Percentiles rank a stretch among this genome's conserved stretches.
phyloP scores from a whole-genome alignment of 805 yeast species.

The Lachancea quebecensis region DNA sequence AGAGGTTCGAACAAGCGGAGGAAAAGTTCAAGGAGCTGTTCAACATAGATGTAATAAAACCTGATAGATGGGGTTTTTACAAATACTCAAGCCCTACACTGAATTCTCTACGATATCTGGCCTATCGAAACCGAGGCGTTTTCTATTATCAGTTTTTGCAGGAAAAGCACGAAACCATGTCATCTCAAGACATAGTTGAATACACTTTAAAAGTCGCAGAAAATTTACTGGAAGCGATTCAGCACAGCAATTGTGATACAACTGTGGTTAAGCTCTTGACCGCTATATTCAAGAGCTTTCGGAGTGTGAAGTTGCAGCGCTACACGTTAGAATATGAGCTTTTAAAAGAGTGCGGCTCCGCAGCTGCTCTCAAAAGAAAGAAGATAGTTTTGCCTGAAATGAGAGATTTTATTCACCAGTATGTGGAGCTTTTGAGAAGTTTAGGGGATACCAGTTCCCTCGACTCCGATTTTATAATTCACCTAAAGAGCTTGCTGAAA shows the following conservation, averaged over 20 bases:
- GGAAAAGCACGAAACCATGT: constrained; percentile 19
- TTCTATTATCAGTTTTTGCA: constrained; percentile 42
- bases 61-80: constrained; percentile 35
- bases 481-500: background rate
- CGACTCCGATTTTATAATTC: constrained; percentile 1
- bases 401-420: constrained; percentile 12
- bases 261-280: constrained; percentile 43
- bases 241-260: constrained; percentile 63
- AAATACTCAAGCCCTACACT: constrained; percentile 53
- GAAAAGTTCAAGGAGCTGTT: constrained; percentile 55
- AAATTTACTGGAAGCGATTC: constrained; percentile 58
- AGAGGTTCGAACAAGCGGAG: constrained; percentile 44
- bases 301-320: constrained; percentile 44
- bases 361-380: constrained; percentile 1
- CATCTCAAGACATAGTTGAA: constrained; percentile 35
- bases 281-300: constrained; percentile 45
- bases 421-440: constrained; percentile 12
- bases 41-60: constrained; percentile 55
- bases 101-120: constrained; percentile 66
- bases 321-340: constrained; percentile 54
- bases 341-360: constrained; percentile 28
- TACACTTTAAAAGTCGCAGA: constrained; percentile 43
- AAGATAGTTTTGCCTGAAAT: constrained; percentile 28
- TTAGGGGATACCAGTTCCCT: constrained; percentile 13
- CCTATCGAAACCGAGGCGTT: constrained; percentile 76